Conservation (phyloP, 2,329 filamentous ascomycete genomes). For the Scytalidium sp. region DNA sequence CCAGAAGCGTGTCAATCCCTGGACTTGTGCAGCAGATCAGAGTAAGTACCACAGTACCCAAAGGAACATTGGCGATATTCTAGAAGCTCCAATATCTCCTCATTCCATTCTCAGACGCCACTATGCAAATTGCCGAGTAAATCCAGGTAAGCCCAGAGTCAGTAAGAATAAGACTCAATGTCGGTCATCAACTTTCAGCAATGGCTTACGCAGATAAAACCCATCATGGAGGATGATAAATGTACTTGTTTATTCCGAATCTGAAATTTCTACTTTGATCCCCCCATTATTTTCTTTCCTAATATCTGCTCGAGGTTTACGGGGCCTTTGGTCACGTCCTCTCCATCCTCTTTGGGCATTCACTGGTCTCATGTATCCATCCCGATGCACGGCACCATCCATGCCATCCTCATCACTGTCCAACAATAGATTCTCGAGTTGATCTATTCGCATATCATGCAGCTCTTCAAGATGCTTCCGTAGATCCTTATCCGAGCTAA, state of each 20-base stretch:
- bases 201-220: too few relatives aligned
- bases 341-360: constrained; percentile 10
- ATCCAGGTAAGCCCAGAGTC: too few relatives aligned
- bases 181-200: too few relatives aligned
- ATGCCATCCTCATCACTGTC: constrained; percentile 40
- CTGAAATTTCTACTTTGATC: not conserved
- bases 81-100: too few relatives aligned
- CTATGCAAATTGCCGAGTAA: too few relatives aligned
- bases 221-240: too few relatives aligned
- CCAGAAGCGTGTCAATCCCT: too few relatives aligned
- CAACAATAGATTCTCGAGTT: constrained; percentile 45
- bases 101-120: too few relatives aligned
- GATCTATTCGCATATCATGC: constrained; percentile 43
- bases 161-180: too few relatives aligned
- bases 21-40: too few relatives aligned
- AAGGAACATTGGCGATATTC: too few relatives aligned
- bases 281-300: not conserved
- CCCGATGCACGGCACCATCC: constrained; percentile 62
- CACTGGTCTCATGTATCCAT: constrained; percentile 63
- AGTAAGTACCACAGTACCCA: too few relatives aligned
- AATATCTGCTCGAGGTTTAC: not conserved
- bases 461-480: constrained; percentile 41
- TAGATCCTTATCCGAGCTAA: constrained; percentile 33
- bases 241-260: not conserved
- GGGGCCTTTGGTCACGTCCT: constrained; percentile 7